phyloP scores from a whole-genome alignment of 2,329 filamentous ascomycete genomes.

The Lasiodiplodia sp. region DNA sequence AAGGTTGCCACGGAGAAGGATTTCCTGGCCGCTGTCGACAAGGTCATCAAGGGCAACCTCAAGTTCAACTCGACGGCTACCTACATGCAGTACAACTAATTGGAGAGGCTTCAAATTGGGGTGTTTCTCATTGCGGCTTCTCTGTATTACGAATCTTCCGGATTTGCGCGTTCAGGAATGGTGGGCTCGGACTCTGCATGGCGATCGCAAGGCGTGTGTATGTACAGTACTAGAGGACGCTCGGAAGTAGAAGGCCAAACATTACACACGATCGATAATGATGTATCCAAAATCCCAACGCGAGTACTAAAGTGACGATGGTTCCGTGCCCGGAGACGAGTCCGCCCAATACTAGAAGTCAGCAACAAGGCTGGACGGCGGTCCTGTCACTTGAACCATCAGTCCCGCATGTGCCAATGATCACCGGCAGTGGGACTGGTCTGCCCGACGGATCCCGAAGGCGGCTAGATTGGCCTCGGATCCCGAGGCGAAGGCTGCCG shows the following conservation, averaged over 20 bases:
- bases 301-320: not conserved
- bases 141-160: slow-evolving; percentile 10
- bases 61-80: slow-evolving; percentile 99
- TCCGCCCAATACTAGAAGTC: not conserved
- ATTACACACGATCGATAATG: slow-evolving; percentile 21
- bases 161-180: slow-evolving; percentile 24
- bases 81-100: slow-evolving; percentile 99
- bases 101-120: slow-evolving; percentile 8
- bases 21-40: slow-evolving; percentile 96
- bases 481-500: slow-evolving; percentile 16
- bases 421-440: not conserved
- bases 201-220: slow-evolving; percentile 16
- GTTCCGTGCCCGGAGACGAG: not conserved
- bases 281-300: not conserved
- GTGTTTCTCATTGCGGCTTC: slow-evolving; percentile 10
- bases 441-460: not conserved
- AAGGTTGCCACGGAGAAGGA: slow-evolving; percentile 99
- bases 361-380: too few relatives aligned
- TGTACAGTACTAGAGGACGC: slow-evolving; percentile 26
- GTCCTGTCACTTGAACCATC: too few relatives aligned
- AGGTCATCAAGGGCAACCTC: slow-evolving; percentile 98
- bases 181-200: slow-evolving; percentile 2
- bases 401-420: not conserved
- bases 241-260: slow-evolving; percentile 17
- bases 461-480: not conserved